phyloP scores from a whole-genome alignment of 2,329 filamentous ascomycete species.

The Mollisia scopiformis region DNA sequence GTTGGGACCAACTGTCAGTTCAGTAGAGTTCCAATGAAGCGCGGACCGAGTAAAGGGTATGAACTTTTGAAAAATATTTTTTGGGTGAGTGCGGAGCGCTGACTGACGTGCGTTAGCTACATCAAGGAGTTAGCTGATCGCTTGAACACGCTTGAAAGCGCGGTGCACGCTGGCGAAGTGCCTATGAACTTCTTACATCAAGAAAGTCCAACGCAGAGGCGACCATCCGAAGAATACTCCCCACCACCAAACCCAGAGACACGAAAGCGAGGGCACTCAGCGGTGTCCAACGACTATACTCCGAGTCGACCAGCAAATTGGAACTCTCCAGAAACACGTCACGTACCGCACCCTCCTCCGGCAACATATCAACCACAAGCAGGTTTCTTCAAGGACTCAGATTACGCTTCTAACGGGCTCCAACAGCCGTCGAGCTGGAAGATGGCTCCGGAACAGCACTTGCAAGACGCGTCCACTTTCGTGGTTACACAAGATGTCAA shows the following conservation, averaged over 20 bases:
- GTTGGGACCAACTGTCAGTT: constrained; percentile 81
- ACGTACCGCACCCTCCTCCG: constrained; percentile 20
- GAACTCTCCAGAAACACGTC: constrained; percentile 30
- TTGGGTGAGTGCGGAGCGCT: neutral
- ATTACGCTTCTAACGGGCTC: constrained; percentile 36
- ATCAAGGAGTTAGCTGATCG: constrained; percentile 91
- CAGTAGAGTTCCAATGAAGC: constrained; percentile 84
- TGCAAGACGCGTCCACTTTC: constrained; percentile 33
- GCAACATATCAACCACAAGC: constrained; percentile 21
- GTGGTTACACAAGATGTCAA: constrained; percentile 27
- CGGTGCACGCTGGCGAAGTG: constrained; percentile 58
- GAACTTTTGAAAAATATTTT: constrained; percentile 28
- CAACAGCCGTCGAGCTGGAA: constrained; percentile 35
- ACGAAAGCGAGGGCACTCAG: constrained; percentile 51
- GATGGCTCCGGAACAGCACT: constrained; percentile 32
- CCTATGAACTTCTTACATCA: constrained; percentile 44
- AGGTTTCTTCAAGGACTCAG: constrained; percentile 29
- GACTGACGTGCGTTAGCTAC: constrained; percentile 55
- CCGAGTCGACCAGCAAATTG: too few relatives aligned
- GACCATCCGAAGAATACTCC: constrained; percentile 54
- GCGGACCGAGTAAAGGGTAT: constrained; percentile 86
- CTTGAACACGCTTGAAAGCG: constrained; percentile 80
- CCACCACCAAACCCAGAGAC: constrained; percentile 48
- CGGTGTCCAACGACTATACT: constrained; percentile 50
- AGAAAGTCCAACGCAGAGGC: constrained; percentile 39